Evolutionary conservation across 352 stramenopile genomes (phyloP).

Genomic region (Globisporangium orthogonon): DNA sequence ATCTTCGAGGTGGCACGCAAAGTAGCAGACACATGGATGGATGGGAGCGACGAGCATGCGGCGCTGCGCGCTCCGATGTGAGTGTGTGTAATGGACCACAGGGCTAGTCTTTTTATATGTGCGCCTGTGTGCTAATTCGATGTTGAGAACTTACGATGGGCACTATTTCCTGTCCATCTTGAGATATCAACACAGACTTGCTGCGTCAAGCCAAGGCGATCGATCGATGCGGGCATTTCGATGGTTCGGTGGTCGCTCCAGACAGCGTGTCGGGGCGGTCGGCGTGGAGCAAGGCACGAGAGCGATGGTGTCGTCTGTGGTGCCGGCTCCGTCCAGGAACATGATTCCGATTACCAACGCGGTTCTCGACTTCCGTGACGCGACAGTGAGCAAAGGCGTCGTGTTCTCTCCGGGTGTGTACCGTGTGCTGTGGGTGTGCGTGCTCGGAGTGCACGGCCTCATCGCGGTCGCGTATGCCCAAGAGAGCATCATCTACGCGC

Average conservation of each 20-base stretch:
- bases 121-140: too few relatives aligned
- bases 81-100: not conserved
- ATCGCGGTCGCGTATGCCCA: not conserved
- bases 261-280: not conserved
- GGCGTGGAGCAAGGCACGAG: not conserved
- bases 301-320: not conserved
- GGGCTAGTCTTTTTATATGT: too few relatives aligned
- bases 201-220: too few relatives aligned
- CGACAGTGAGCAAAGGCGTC: conserved; percentile 2
- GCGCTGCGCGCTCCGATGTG: not conserved
- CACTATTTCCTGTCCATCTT: too few relatives aligned
- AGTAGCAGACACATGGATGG: conserved; percentile 1
- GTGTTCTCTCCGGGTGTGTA: not conserved
- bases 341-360: not conserved
- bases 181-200: too few relatives aligned
- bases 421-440: not conserved
- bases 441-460: not conserved
- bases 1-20: conserved; percentile 9
- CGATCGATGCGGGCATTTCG: too few relatives aligned
- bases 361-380: conserved; percentile 2
- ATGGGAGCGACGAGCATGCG: not conserved
- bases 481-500: conserved; percentile 4
- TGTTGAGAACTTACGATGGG: too few relatives aligned
- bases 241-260: not conserved
- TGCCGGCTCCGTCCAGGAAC: not conserved